These are phyloP conservation scores for Flaveria linearis DNA, from an alignment of 129 eudicot species.

Conservation along the genomic window DNA sequence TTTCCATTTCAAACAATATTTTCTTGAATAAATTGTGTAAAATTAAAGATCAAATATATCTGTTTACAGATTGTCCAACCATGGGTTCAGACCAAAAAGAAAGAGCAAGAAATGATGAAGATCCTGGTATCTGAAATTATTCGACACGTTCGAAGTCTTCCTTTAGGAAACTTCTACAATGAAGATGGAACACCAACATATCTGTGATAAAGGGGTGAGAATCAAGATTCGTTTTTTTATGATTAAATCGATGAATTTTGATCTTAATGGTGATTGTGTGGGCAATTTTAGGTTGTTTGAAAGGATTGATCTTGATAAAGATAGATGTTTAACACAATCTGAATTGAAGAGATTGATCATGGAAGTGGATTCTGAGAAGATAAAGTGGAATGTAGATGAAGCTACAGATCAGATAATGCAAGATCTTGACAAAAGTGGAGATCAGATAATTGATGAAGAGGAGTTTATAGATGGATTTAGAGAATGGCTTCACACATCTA, in stretches of 20 bases:
- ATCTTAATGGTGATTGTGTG: conserved; percentile 1
- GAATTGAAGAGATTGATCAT: conserved; percentile 53
- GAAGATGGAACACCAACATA: conserved; percentile 60
- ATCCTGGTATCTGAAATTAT: conserved; percentile 61
- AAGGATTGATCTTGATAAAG: conserved; percentile 56
- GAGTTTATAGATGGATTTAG: conserved; percentile 62
- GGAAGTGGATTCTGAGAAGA: conserved; percentile 43
- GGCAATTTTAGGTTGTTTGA: conserved; percentile 51
- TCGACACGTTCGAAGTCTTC: conserved; percentile 45
- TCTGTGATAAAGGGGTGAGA: conserved; percentile 54
- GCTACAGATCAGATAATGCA: conserved; percentile 51
- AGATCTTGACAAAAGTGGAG: conserved; percentile 60
- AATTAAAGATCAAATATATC: conserved; percentile 7
- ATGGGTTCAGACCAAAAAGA: conserved; percentile 71
- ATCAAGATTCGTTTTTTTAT: background rate
- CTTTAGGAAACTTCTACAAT: conserved; percentile 55
- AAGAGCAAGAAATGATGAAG: conserved; percentile 65
- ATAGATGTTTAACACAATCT: conserved; percentile 44
- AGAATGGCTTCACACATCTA: conserved; percentile 49
- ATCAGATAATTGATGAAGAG: conserved; percentile 48
- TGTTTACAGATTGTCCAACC: conserved; percentile 68
- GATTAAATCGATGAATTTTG: background rate
- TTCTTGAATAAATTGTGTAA: background rate
- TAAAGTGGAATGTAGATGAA: conserved; percentile 50
- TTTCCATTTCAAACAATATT: background rate